Base-by-base conservation (phyloP, 1,284 basidiomycete genomes). In the Puccinia coronata region DNA sequence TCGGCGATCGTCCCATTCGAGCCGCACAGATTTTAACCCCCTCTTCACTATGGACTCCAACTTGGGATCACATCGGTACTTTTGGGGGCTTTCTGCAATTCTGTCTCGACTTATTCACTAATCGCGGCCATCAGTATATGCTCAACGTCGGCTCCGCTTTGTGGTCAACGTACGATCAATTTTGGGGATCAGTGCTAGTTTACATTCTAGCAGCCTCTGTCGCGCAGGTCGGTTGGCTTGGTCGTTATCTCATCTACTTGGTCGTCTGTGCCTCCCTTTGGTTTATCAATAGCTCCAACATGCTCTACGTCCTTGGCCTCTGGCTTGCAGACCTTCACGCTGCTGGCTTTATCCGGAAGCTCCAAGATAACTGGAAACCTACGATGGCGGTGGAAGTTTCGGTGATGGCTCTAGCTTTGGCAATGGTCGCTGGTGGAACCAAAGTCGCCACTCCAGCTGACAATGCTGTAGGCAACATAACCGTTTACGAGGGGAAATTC, bases 131-230 rank as follows among this genome's bases (percentile, higher is more conserved):
- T 80, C 83, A 86, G 81, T 86, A 86, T 83, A 87, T 87, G 85
- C 85, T 87, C 76, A 83, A 83, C 74, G 83, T 85, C 65, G 85
- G 86, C 16, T 86, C 86, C 49, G 86, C 86, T 74, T 84, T 87
- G 9, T 87, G 87, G 86, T 85, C 87, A n/a, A 87, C 86, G 1
- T 87, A 86, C 82, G 86, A 87, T 69, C 87, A 87, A 82, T 85
- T 87, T 75, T 87, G 87, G 87, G 87, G 87, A 20, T 87, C 86
- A 73, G 84, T 87, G 57, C 84, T 86, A 69, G 86, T 86, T 78
- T 85, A 87, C 75, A 86, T 87, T 83, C 83, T 87, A 59, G 84
- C 86, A 82, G 85, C 85, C 11, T 85, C 85, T 53, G 83, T 87
- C 70, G 86, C 87, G 53, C 85, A 85, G 69, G 82, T 87, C 31